A percentile compares a stretch with the other conserved stretches of the same genome.
Conservation (phyloP, 2,329 filamentous ascomycete species). For the Colletotrichum tanaceti region DNA sequence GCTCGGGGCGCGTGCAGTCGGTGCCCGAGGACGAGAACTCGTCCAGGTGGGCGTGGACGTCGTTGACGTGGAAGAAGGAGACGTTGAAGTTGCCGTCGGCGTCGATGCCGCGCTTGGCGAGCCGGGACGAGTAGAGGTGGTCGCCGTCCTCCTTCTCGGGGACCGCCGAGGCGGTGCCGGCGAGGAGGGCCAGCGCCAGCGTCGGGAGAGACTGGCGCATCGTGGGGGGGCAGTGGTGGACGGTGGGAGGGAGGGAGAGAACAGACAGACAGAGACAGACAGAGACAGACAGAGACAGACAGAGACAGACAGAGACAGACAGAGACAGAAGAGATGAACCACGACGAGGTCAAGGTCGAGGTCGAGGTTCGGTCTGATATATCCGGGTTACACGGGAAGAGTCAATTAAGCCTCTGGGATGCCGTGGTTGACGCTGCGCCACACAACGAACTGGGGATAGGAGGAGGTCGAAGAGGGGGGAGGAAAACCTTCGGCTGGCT, state of each 20-base stretch:
- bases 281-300: too few species aligned
- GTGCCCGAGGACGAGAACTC: constrained; percentile 70
- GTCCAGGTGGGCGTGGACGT: constrained; percentile 75
- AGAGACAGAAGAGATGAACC: not conserved
- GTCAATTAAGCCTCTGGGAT: constrained; percentile 32
- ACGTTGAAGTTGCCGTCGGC: constrained; percentile 64
- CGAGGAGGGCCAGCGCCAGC: constrained; percentile 43
- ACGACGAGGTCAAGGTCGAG: not conserved
- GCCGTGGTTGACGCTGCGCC: constrained; percentile 16
- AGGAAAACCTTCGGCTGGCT: constrained; percentile 4
- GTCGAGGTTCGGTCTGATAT: not conserved
- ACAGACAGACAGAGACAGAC: too few species aligned
- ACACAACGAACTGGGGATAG: not conserved
- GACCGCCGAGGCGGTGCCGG: constrained; percentile 47
- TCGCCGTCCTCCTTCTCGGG: constrained; percentile 54
- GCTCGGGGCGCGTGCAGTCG: constrained; percentile 67
- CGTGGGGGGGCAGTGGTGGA: not conserved
- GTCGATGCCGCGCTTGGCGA: constrained; percentile 62
- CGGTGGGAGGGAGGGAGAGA: too few species aligned
- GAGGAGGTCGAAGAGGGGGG: not conserved
- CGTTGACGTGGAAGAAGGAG: constrained; percentile 77
- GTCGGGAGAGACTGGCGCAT: constrained; percentile 34
- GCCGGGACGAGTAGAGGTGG: constrained; percentile 60
- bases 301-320: not conserved
- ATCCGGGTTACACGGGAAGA: not conserved